Evolutionary conservation across 768 basidiomycete species (phyloP), one percentile per base, ranked within the genome.

Genomic region (Dacryopinax primogenitus): DNA sequence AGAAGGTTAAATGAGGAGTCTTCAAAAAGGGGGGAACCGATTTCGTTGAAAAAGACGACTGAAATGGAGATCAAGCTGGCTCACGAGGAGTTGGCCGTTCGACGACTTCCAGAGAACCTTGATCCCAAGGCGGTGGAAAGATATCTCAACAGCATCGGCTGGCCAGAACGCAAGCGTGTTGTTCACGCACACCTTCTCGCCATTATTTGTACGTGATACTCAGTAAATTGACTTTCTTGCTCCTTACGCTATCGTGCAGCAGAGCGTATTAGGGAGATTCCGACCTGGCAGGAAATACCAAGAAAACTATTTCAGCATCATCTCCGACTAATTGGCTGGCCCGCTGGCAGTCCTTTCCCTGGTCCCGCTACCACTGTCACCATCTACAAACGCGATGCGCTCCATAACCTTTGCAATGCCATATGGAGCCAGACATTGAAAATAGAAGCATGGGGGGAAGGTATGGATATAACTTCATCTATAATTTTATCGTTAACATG

Each of bases 341-440:
- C 51, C 26, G 51, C 51, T 3, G 51, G 51, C 51, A 58, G 51
- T 18, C 13, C 30, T 15, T 58, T 28, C 26, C 51, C 51, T 11
- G 51, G 51, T 13, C 23, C 51, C 26, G 4, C 23, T 18, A 58
- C 51, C 51, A 58, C 26, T 6, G 21, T 58, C 15, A 58, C 51
- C 30, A 26, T 28, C 23, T 58, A 58, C 26, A 58, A 58, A 18
- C 51, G 51, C 26, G 51, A 58, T 30, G 4, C 30, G 13, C 30
- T 58, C 3, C 51, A 58, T 21, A 58, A 58, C 18, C 51, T 58
- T 30, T 58, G 51, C 51, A 58, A 58, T 15, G 51, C 51, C 26
- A 58, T 58, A 3, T 58, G 51, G 51, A 21, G 21, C 26, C 26
- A 30, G 9, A 3, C 3, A 6, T 30, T 58, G 7, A 30, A 58